Evolutionary conservation across 1,284 basidiomycete genomes (phyloP).

Genomic region (Athelia psychrophila): DNA sequence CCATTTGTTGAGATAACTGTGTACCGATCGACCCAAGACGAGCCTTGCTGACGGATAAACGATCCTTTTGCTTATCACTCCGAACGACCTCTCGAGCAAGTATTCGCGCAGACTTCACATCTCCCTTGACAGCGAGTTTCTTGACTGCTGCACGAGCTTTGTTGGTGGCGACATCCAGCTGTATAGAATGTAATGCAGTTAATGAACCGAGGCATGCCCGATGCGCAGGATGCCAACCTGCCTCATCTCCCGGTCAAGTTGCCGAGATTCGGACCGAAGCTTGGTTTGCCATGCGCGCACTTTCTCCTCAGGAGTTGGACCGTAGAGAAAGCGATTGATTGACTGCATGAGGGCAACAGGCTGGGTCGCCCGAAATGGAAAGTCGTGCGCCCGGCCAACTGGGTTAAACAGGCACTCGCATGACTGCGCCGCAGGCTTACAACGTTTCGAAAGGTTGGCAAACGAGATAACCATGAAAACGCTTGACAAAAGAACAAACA

Average conservation of each 20-base stretch:
- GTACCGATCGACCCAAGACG: conserved; percentile 88
- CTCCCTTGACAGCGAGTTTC: conserved; percentile 88
- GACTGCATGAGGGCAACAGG: conserved; percentile 65
- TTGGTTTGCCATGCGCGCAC: conserved; percentile 87
- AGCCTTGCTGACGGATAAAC: conserved; percentile 91
- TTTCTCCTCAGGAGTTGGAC: conserved; percentile 91
- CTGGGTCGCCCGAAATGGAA: conserved; percentile 2
- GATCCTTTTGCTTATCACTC: conserved; percentile 92
- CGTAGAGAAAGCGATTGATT: conserved; percentile 90
- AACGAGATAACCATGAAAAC: too few species aligned
- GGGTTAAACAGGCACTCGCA: neutral
- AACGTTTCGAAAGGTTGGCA: too few species aligned
- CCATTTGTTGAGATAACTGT: conserved; percentile 91
- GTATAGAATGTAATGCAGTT: conserved; percentile 18
- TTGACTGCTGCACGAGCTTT: conserved; percentile 87
- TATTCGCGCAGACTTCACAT: conserved; percentile 90
- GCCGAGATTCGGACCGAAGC: conserved; percentile 76
- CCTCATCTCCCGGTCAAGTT: conserved; percentile 88
- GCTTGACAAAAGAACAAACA: conserved; percentile 39
- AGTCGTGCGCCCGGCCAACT: neutral
- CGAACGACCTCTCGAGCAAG: conserved; percentile 94
- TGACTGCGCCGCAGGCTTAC: too few species aligned
- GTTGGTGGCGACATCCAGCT: conserved; percentile 83
- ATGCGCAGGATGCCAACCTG: conserved; percentile 59
- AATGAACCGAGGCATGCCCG: conserved; percentile 15